These are phyloP conservation scores for Hibiscus mutabilis DNA, from an alignment of 345 rosid genomes.

Conservation along the genomic window DNA sequence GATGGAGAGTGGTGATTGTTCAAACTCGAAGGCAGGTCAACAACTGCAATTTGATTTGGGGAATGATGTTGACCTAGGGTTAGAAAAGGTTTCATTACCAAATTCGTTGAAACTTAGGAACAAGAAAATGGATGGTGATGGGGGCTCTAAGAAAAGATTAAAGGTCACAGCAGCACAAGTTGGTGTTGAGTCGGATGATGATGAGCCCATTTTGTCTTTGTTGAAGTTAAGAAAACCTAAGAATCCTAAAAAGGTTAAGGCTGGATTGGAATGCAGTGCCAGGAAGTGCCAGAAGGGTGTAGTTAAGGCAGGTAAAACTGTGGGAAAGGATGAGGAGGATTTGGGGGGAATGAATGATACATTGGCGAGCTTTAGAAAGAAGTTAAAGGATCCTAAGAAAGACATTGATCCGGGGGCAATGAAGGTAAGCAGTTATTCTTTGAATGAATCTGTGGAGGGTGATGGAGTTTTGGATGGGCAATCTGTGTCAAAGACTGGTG, in stretches of 20 bases:
- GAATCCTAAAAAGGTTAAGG: constrained; percentile 52
- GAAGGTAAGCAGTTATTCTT: constrained; percentile 18
- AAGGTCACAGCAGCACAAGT: constrained; percentile 34
- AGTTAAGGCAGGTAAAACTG: constrained; percentile 27
- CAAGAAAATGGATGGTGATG: constrained; percentile 49
- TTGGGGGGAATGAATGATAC: constrained; percentile 92
- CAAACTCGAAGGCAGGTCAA: constrained; percentile 13
- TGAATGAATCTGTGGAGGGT: constrained; percentile 21
- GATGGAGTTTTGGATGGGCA: constrained; percentile 24
- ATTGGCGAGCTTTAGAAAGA: constrained; percentile 81
- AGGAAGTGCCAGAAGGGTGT: constrained; percentile 26
- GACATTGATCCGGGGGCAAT: constrained; percentile 37
- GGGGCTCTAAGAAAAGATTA: constrained; percentile 43
- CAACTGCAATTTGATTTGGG: constrained; percentile 14
- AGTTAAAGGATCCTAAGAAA: constrained; percentile 72
- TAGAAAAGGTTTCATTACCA: constrained; percentile 21
- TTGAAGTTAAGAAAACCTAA: constrained; percentile 57
- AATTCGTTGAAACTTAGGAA: constrained; percentile 31
- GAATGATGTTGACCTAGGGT: constrained; percentile 35
- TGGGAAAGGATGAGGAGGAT: constrained; percentile 36
- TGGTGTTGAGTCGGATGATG: constrained; percentile 57
- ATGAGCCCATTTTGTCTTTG: constrained; percentile 72
- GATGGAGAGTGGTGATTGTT: constrained; percentile 30
- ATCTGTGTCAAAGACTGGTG: constrained; percentile 7
- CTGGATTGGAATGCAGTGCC: constrained; percentile 24